phyloP scores from a whole-genome alignment of 768 basidiomycete genomes.

The Pleurotus djamor region DNA sequence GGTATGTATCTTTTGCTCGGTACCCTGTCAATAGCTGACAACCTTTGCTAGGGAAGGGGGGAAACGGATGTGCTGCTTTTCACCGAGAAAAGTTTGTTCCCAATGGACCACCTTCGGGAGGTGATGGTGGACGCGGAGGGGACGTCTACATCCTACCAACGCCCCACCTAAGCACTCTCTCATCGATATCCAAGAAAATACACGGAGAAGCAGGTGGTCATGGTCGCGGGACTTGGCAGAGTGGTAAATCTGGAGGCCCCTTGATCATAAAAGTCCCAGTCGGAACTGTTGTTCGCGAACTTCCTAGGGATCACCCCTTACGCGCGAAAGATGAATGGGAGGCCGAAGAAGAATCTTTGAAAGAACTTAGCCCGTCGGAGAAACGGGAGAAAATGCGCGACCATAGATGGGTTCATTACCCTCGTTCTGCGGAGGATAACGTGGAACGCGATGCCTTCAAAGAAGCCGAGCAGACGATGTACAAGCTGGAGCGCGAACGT shows the following conservation, averaged over 20 bases:
- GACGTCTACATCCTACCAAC: constrained; percentile 85
- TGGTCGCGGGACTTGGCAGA: constrained; percentile 86
- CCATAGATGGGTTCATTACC: constrained; percentile 81
- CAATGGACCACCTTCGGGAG: constrained; percentile 89
- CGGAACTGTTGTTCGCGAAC: constrained; percentile 85
- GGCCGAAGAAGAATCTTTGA: constrained; percentile 59
- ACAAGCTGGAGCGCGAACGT: constrained; percentile 60
- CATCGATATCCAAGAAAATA: constrained; percentile 66
- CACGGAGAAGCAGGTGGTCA: constrained; percentile 64
- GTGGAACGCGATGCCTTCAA: constrained; percentile 62
- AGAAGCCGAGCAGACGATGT: constrained; percentile 63
- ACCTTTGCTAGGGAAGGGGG: constrained; percentile 65
- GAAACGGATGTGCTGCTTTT: constrained; percentile 91
- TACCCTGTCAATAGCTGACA: background rate
- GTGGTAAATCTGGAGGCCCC: constrained; percentile 74
- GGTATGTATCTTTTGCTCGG: constrained; percentile 40
- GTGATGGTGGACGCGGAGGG: constrained; percentile 88
- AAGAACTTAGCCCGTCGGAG: constrained; percentile 44
- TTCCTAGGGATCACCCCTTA: constrained; percentile 64
- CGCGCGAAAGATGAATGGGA: constrained; percentile 71
- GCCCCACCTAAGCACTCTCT: constrained; percentile 73
- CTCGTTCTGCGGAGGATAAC: constrained; percentile 61
- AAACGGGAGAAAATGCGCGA: constrained; percentile 60
- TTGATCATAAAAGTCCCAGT: constrained; percentile 80
- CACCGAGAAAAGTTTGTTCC: constrained; percentile 86